Conservation (phyloP, 1,284 basidiomycete genomes). For the Cutaneotrichosporon sp. region DNA sequence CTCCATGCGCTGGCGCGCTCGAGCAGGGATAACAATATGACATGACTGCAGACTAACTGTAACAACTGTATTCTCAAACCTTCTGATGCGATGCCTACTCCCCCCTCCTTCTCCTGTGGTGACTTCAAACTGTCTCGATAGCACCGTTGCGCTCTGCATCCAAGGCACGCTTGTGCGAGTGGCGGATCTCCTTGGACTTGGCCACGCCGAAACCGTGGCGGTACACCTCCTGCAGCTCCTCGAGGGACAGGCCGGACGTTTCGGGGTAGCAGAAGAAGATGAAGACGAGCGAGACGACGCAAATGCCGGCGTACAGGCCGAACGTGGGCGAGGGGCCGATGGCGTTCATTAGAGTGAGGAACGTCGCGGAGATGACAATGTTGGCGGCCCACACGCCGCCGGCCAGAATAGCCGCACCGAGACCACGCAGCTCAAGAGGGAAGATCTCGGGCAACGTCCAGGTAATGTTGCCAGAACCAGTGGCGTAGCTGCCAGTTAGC, state of each 20-base stretch:
- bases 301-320: slow-evolving; percentile 45
- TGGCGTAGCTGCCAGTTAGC: slow-evolving; percentile 55
- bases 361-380: slow-evolving; percentile 68
- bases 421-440: slow-evolving; percentile 41
- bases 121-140: too few species aligned
- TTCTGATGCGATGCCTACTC: too few species aligned
- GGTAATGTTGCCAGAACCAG: slow-evolving; percentile 68
- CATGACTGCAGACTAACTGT: too few species aligned
- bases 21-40: too few species aligned
- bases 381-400: slow-evolving; percentile 52
- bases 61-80: too few species aligned
- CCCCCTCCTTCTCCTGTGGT: too few species aligned
- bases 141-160: not conserved
- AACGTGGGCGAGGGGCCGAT: slow-evolving; percentile 51
- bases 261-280: slow-evolving; percentile 49
- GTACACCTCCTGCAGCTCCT: slow-evolving; percentile 45
- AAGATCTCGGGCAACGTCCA: slow-evolving; percentile 42
- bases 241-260: slow-evolving; percentile 43
- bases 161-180: slow-evolving; percentile 26
- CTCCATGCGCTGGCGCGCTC: too few species aligned
- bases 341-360: slow-evolving; percentile 68
- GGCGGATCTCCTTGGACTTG: slow-evolving; percentile 40
- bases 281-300: slow-evolving; percentile 36
- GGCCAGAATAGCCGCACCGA: slow-evolving; percentile 38
- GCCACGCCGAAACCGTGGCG: slow-evolving; percentile 43